Evolutionary conservation across 1,139 yeast genomes (phyloP).

Genomic region (Candida mesenterica): DNA sequence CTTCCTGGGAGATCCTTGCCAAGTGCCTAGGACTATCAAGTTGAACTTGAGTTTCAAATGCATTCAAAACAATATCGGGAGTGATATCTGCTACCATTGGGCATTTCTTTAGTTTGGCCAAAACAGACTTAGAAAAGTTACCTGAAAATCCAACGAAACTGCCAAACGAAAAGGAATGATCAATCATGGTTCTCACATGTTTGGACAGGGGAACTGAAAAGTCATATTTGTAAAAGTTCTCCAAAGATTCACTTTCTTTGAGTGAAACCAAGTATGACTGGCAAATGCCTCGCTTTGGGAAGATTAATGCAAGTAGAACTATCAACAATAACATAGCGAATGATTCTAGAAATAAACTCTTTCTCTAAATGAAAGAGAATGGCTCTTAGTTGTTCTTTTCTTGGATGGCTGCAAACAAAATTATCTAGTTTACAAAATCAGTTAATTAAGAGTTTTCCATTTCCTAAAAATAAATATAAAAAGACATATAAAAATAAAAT

Average conservation of each 20-base stretch:
- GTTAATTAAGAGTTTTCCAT: constrained; percentile 4
- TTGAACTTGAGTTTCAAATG: constrained; percentile 44
- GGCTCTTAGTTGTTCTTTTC: not conserved
- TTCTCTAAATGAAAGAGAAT: no score
- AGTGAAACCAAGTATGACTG: constrained; percentile 14
- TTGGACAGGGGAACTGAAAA: constrained; percentile 28
- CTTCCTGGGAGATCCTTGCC: constrained; percentile 58
- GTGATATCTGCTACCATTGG: constrained; percentile 57
- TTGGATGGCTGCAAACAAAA: not conserved
- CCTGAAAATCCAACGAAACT: constrained; percentile 65
- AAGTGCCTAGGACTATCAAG: constrained; percentile 66
- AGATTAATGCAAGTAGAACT: not conserved
- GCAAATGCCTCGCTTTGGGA: not conserved
- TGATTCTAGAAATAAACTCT: no score
- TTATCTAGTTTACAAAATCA: not conserved
- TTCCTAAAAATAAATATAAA: constrained; percentile 4
- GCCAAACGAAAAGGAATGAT: constrained; percentile 54
- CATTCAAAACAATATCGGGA: constrained; percentile 53
- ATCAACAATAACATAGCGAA: constrained; percentile 3
- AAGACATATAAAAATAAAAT: not conserved
- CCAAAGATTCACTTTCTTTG: constrained; percentile 23
- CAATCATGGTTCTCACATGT: constrained; percentile 44
- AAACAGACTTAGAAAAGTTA: constrained; percentile 47
- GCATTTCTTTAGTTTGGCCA: constrained; percentile 47
- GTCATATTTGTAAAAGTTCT: constrained; percentile 41